These are phyloP conservation scores for Stachybotrys chlorohalonatus DNA, from an alignment of 2,329 filamentous ascomycete species.

Conservation along the genomic window DNA sequence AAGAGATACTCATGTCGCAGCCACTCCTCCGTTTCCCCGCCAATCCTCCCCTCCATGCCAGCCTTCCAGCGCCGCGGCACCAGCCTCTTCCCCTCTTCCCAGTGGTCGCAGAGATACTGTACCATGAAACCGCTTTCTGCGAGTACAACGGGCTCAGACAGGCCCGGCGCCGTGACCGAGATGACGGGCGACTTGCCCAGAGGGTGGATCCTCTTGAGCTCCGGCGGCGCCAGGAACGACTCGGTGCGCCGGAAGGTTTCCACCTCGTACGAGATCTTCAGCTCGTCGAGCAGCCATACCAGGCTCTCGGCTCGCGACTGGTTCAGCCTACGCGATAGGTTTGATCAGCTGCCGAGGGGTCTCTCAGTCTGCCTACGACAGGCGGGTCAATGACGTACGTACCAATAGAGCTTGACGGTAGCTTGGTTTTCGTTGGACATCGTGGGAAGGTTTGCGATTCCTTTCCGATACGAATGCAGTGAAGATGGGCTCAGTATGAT, in stretches of 20 bases:
- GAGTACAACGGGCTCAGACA: conserved; percentile 47
- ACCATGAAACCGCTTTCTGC: conserved; percentile 76
- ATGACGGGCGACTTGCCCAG: conserved; percentile 82
- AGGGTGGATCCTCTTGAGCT: conserved; percentile 70
- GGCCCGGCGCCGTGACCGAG: conserved; percentile 42
- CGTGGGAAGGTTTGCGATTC: background rate
- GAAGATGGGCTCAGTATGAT: too few species aligned
- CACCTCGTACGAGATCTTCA: conserved; percentile 69
- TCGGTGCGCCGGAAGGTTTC: conserved; percentile 59
- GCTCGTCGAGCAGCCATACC: conserved; percentile 78
- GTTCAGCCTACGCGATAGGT: conserved; percentile 56
- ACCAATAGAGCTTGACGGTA: conserved; percentile 59
- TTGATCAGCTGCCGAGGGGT: background rate
- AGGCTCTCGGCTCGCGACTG: conserved; percentile 75
- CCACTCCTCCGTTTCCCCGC: conserved; percentile 53
- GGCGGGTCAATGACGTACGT: conserved; percentile 26
- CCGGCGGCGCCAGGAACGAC: conserved; percentile 62
- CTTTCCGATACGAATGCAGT: too few species aligned
- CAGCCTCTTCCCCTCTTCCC: conserved; percentile 32
- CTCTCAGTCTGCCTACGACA: too few species aligned
- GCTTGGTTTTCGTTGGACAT: conserved; percentile 25
- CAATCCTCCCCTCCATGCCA: conserved; percentile 46
- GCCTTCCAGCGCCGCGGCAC: conserved; percentile 46
- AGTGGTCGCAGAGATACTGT: conserved; percentile 71
- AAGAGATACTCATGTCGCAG: conserved; percentile 59